Percentiles rank a stretch among this genome's conserved stretches.
Evolutionary conservation across 1,284 basidiomycete species (phyloP).

Genomic region (Ceratobasidium sp.): DNA sequence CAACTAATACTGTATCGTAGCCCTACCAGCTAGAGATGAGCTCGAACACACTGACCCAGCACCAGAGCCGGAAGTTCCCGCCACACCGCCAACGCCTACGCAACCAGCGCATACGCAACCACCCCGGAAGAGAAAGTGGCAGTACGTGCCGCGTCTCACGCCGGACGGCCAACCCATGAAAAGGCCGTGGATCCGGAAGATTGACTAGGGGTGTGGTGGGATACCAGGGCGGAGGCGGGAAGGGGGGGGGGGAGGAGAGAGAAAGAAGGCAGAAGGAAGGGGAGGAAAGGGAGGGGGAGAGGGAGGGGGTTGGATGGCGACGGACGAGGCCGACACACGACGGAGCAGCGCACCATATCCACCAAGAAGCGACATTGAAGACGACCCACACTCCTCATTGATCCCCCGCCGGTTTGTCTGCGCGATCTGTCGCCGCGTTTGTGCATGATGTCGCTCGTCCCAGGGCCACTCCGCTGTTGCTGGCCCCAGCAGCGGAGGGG

Average conservation of each 20-base stretch:
- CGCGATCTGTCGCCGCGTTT: slow-evolving; percentile 4
- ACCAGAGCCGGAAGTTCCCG: no score
- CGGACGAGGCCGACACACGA: background rate
- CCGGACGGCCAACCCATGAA: background rate
- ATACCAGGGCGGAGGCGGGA: background rate
- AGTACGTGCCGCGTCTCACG: no score
- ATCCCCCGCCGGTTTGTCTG: background rate
- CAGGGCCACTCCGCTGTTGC: slow-evolving; percentile 9
- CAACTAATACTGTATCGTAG: background rate
- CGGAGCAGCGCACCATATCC: background rate
- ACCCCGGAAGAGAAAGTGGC: background rate
- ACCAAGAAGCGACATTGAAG: background rate
- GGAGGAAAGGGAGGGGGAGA: background rate
- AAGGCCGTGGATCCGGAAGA: background rate
- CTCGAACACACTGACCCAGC: background rate
- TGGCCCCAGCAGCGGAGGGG: slow-evolving; percentile 8
- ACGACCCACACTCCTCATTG: background rate
- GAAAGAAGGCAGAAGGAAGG: background rate
- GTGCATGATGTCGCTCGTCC: slow-evolving; percentile 6
- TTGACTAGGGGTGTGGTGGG: background rate
- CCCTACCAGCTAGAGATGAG: background rate
- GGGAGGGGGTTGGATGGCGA: background rate
- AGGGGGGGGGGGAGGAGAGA: no score
- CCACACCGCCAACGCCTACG: background rate
- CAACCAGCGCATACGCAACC: no score